Evolutionary conservation across 257 asterid species (phyloP).

Genomic region (Solanum bulbocastanum): DNA sequence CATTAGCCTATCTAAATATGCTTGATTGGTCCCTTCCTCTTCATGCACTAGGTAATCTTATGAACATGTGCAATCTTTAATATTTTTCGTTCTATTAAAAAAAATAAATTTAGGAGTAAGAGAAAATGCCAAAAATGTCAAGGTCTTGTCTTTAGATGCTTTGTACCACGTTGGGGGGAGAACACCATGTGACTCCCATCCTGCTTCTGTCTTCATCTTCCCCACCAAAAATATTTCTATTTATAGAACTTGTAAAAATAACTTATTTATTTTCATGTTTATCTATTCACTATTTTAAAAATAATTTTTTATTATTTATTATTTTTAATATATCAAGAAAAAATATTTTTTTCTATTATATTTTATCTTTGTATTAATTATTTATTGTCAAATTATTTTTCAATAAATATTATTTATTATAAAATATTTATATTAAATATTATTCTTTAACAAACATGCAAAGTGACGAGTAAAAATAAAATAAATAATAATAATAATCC

Average conservation of each 20-base stretch:
- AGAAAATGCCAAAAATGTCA: neutral
- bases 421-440: no score
- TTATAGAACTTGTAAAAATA: slow-evolving; percentile 2
- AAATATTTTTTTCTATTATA: no score
- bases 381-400: no score
- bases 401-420: no score
- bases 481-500: neutral
- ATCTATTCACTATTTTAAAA: no score
- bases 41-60: neutral
- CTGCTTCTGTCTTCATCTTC: slow-evolving; percentile 16
- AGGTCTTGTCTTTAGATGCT: neutral
- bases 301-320: no score
- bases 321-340: no score
- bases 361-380: no score
- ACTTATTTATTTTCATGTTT: neutral
- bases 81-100: neutral
- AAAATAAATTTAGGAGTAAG: neutral
- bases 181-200: slow-evolving; percentile 13
- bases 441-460: no score
- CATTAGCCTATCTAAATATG: no score
- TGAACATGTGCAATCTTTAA: neutral
- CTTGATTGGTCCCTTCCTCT: no score
- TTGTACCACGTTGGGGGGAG: neutral
- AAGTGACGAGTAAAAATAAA: no score
- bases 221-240: slow-evolving; percentile 9